A percentile compares a stretch with the other conserved stretches of the same genome.
Conservation (phyloP, 2,329 filamentous ascomycete species). For the Teratosphaeria gauchensis region DNA sequence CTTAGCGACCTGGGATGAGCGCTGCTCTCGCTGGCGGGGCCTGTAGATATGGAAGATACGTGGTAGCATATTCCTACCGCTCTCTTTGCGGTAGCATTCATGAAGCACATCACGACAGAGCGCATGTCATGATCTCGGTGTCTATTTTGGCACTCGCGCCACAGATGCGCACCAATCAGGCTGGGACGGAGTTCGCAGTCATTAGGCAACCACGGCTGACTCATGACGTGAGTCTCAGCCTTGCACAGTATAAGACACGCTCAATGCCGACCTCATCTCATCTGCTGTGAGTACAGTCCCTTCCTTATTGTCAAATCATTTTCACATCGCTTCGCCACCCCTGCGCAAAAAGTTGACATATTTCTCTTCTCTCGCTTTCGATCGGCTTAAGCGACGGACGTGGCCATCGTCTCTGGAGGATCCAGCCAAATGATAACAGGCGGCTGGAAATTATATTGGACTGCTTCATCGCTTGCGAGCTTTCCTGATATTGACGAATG, state of each 20-base stretch:
- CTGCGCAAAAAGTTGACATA: too few relatives aligned
- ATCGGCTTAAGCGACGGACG: not conserved
- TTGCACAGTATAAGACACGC: not conserved
- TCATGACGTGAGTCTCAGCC: not conserved
- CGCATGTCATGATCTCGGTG: not conserved
- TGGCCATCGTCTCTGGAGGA: not conserved
- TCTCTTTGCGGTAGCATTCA: too few relatives aligned
- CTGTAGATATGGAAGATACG: too few relatives aligned
- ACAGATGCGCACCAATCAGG: not conserved
- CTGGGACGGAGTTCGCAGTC: not conserved
- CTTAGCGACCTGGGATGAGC: too few relatives aligned
- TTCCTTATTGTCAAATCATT: too few relatives aligned
- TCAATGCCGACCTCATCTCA: not conserved
- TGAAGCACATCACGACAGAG: too few relatives aligned
- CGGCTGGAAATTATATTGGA: too few relatives aligned
- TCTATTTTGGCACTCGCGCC: not conserved
- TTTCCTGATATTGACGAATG: not conserved
- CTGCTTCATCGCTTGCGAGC: too few relatives aligned
- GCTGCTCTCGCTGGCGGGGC: too few relatives aligned
- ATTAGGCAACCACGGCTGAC: not conserved
- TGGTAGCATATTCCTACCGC: too few relatives aligned
- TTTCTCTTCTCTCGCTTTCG: not conserved
- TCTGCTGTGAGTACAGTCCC: too few relatives aligned
- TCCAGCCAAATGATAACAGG: not conserved
- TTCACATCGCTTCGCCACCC: not conserved